Evolutionary conservation across 352 stramenopile species (phyloP).

Genomic region (Thalassiosira exigua): DNA sequence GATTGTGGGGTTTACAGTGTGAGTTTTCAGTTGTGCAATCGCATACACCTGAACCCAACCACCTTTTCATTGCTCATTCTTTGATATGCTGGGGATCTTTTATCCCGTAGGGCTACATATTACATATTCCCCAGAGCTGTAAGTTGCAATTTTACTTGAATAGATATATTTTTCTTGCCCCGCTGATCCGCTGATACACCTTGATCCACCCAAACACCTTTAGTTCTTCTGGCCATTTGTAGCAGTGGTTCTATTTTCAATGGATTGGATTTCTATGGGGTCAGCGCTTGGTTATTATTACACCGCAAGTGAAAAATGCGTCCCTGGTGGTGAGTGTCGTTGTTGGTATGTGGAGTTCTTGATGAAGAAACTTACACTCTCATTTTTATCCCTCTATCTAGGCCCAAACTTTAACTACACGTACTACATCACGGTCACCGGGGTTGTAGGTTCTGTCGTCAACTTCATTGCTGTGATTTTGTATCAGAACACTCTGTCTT

Average conservation of each 20-base stretch:
- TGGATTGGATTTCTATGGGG: constrained; percentile 41
- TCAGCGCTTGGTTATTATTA: constrained; percentile 54
- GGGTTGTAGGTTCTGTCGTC: constrained; percentile 47
- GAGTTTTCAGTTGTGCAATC: too few species aligned
- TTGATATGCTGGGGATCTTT: too few species aligned
- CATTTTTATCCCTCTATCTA: too few species aligned
- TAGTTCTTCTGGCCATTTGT: constrained; percentile 52
- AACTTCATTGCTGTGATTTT: constrained; percentile 52
- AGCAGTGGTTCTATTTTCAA: constrained; percentile 46
- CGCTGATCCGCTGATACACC: too few species aligned
- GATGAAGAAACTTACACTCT: too few species aligned
- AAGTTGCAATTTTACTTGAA: too few species aligned
- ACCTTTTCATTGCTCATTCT: too few species aligned
- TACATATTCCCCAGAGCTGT: constrained; percentile 42
- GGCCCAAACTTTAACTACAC: constrained; percentile 59
- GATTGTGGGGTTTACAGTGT: constrained; percentile 25
- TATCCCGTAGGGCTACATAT: constrained; percentile 47
- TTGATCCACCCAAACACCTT: too few species aligned
- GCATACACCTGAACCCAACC: too few species aligned
- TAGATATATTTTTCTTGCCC: too few species aligned
- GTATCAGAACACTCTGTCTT: constrained; percentile 47
- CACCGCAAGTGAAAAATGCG: constrained; percentile 15
- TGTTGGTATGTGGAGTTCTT: too few species aligned
- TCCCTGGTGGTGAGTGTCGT: constrained; percentile 4
- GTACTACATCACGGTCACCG: constrained; percentile 62